Evolutionary conservation across 2,329 filamentous ascomycete species (phyloP).

Genomic region (Pseudocercospora eumusae): DNA sequence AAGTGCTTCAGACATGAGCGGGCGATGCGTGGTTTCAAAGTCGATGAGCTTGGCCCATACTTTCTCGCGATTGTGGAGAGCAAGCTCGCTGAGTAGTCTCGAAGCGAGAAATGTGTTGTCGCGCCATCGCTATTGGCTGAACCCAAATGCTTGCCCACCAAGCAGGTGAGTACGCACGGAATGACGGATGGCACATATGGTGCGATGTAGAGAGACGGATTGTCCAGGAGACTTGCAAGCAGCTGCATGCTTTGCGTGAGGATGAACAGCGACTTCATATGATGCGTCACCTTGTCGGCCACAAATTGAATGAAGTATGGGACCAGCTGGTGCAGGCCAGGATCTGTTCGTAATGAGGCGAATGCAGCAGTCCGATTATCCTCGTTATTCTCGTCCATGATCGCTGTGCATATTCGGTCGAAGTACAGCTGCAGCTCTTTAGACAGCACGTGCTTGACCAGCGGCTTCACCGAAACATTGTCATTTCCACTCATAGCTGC

Average conservation of each 20-base stretch:
- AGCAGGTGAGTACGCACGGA: conserved; percentile 85
- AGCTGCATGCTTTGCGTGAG: conserved; percentile 92
- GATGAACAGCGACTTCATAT: conserved; percentile 84
- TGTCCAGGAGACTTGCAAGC: conserved; percentile 78
- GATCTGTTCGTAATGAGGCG: conserved; percentile 81
- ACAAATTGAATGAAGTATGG: conserved; percentile 97
- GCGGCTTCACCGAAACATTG: conserved; percentile 78
- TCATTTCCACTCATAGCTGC: conserved; percentile 82
- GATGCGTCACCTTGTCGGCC: conserved; percentile 92
- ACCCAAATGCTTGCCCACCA: conserved; percentile 81
- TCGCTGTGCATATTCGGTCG: conserved; percentile 85
- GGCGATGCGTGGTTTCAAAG: conserved; percentile 83
- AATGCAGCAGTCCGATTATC: conserved; percentile 84
- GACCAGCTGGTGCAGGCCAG: conserved; percentile 89
- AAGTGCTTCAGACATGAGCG: conserved; percentile 92
- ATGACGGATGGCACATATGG: conserved; percentile 71
- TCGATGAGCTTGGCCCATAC: conserved; percentile 77
- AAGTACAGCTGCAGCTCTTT: conserved; percentile 97
- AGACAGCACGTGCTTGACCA: conserved; percentile 93
- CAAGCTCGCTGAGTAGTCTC: conserved; percentile 80
- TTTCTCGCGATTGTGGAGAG: conserved; percentile 77
- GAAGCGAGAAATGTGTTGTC: conserved; percentile 71
- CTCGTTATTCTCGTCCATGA: conserved; percentile 86
- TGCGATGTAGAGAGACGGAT: conserved; percentile 74
- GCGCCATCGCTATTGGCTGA: conserved; percentile 50